Conservation (phyloP, 2,329 filamentous ascomycete genomes). For the Aspergillus ibericus region DNA sequence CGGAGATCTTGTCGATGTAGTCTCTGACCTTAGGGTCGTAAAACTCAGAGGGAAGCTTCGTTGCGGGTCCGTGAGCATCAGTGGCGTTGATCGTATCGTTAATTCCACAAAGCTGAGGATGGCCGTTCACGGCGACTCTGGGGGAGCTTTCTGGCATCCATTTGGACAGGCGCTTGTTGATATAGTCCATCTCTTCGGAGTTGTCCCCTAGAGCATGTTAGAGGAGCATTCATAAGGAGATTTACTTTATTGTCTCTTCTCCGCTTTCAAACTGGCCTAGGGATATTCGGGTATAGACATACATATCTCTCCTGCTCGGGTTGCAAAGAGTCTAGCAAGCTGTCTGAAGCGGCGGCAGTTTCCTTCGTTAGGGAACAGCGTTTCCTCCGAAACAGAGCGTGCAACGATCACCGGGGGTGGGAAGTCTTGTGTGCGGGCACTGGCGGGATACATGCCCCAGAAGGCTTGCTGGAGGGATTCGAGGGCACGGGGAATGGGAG, state of each 20-base stretch:
- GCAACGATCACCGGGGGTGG: slow-evolving; percentile 65
- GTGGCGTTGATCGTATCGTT: slow-evolving; percentile 94
- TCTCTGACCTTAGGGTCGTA: slow-evolving; percentile 72
- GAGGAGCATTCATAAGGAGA: background rate
- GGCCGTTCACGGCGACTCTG: slow-evolving; percentile 76
- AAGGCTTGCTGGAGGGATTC: slow-evolving; percentile 77
- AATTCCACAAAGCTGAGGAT: slow-evolving; percentile 81
- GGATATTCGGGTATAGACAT: slow-evolving; percentile 18
- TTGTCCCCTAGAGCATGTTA: slow-evolving; percentile 55
- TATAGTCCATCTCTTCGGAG: slow-evolving; percentile 77
- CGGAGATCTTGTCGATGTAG: slow-evolving; percentile 70
- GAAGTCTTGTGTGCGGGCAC: slow-evolving; percentile 53
- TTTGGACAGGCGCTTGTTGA: slow-evolving; percentile 73
- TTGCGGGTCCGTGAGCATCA: slow-evolving; percentile 76
- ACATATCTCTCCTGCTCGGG: slow-evolving; percentile 69
- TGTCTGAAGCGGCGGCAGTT: slow-evolving; percentile 72
- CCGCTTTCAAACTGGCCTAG: too few species aligned
- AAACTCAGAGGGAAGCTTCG: slow-evolving; percentile 78
- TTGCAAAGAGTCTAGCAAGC: slow-evolving; percentile 68
- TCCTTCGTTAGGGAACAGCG: slow-evolving; percentile 74
- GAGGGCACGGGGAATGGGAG: slow-evolving; percentile 71
- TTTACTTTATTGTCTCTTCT: too few species aligned
- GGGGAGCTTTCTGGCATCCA: slow-evolving; percentile 76
- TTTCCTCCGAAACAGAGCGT: slow-evolving; percentile 68
- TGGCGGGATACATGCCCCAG: slow-evolving; percentile 69